phyloP scores from a whole-genome alignment of 805 yeast species.

The Maudiozyma bulderi region DNA sequence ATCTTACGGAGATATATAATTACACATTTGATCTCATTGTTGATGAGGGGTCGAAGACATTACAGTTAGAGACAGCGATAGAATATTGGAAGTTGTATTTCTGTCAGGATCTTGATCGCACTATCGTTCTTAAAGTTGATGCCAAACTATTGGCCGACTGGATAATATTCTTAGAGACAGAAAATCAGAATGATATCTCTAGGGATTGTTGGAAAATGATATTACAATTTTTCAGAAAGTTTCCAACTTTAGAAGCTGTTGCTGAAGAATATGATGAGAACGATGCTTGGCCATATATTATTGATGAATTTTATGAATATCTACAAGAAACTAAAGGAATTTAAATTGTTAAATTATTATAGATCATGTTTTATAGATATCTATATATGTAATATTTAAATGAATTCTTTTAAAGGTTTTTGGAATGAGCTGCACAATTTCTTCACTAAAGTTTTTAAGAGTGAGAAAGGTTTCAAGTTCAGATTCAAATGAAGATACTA shows the following conservation, averaged over 20 bases:
- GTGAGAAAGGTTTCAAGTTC: too few relatives aligned
- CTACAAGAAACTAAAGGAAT: conserved; percentile 13
- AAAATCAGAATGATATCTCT: conserved; percentile 42
- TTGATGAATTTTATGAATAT: conserved; percentile 74
- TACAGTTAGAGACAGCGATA: conserved; percentile 51
- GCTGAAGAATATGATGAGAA: conserved; percentile 53
- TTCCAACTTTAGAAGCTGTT: conserved; percentile 44
- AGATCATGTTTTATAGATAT: neutral
- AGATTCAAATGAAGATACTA: too few relatives aligned
- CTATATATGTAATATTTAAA: neutral
- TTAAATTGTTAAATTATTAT: neutral
- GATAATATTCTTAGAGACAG: conserved; percentile 42
- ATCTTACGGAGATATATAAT: conserved; percentile 52
- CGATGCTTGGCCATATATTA: conserved; percentile 86
- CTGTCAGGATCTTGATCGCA: conserved; percentile 6
- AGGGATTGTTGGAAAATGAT: conserved; percentile 85
- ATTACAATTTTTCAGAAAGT: conserved; percentile 48
- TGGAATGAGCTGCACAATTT: neutral
- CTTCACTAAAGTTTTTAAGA: too few relatives aligned
- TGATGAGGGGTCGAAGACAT: conserved; percentile 48
- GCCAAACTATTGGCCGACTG: conserved; percentile 40
- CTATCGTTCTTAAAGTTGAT: conserved; percentile 16
- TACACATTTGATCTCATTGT: conserved; percentile 61
- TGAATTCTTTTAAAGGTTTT: neutral
- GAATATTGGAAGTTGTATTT: conserved; percentile 74